Base-by-base conservation (phyloP, 495 filamentous ascomycete genomes). In the Penicillium bialowiezense region DNA sequence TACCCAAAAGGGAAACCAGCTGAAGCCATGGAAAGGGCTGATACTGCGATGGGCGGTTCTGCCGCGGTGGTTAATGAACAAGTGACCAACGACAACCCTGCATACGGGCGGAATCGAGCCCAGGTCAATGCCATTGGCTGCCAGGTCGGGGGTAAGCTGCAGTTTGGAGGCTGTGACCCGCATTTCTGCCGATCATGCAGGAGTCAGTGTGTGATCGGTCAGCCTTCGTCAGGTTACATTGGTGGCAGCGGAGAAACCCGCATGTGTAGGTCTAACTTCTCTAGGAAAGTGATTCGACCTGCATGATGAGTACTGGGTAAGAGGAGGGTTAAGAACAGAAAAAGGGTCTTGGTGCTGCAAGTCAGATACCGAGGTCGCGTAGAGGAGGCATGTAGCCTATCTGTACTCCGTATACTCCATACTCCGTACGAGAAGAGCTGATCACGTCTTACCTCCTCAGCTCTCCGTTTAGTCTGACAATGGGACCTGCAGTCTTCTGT, bases 241-340 rank as follows among this genome's bases (percentile, higher is more conserved):
- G 14, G 13, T 17, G 9, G 19, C 14, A 37, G n/a, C 19, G 14
- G 34, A 15, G 34, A 17, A 2, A 17, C 8, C 34, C 9, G 10
- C 15, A 37, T 37, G 9, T 19, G 13, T 18, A 8, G 13, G 38
- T 20, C 17, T 44, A 36, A 36, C 42, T 18, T 2, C 26, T 45
- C 12, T 45, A 45, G 20, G 42, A 12, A 45, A 45, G 7, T 45
- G 32, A 45, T 35, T 12, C 15, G n/a, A n/a, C n/a, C n/a, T n/a
- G n/a, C n/a, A n/a, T n/a, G n/a, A n/a, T n/a, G n/a, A 20, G 19
- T 37, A 21, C 15, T 4, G n/a, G 29, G 24, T 31, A 20, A 12
- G 2, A 5, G 1, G 9, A 38, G 7, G 10, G 5, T 3, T 6
- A 19, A 5, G 10, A 1, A 17, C 34, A 9, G 24, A 9, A 28